Evolutionary conservation across 805 yeast species (phyloP).

Genomic region (Hagleromyces aurorensis): DNA sequence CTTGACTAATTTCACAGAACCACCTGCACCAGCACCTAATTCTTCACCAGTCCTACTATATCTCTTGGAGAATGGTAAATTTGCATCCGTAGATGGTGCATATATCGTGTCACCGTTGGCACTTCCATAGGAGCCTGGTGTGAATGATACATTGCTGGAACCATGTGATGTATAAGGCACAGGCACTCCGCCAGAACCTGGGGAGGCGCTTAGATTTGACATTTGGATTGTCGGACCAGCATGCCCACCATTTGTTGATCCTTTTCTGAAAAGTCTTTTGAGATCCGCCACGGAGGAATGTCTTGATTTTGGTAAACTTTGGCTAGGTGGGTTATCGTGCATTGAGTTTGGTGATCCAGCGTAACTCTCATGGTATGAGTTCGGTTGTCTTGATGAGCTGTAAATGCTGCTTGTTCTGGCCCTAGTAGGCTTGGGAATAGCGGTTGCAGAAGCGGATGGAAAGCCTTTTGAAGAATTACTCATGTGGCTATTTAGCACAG

Average conservation of each 20-base stretch:
- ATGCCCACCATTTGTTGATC: conserved; percentile 14
- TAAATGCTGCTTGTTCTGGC: conserved; percentile 30
- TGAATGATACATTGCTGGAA: conserved; percentile 8
- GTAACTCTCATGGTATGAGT: conserved; percentile 19
- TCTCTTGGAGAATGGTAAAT: conserved; percentile 58
- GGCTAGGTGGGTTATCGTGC: conserved; percentile 32
- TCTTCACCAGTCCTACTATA: conserved; percentile 79
- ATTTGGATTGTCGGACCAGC: conserved; percentile 10
- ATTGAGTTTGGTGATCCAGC: conserved; percentile 27
- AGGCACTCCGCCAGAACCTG: conserved; percentile 13
- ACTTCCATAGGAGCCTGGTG: conserved; percentile 32
- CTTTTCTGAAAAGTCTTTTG: conserved; percentile 60
- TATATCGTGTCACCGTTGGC: conserved; percentile 32
- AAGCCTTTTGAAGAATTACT: too few species aligned
- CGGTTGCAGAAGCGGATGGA: conserved; percentile 22
- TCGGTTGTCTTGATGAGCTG: conserved; percentile 30
- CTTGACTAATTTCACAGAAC: conserved; percentile 69
- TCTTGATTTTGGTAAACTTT: conserved; percentile 38
- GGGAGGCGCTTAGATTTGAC: conserved; percentile 21
- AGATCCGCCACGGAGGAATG: conserved; percentile 77
- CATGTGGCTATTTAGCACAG: too few species aligned
- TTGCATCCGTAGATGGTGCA: conserved; percentile 34
- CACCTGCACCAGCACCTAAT: conserved; percentile 94
- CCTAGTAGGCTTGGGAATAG: conserved; percentile 31
- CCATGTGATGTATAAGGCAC: conserved; percentile 12